Evolutionary conservation across 192 early-diverging fungal species (phyloP), one percentile per base, ranked within the genome.

Genomic region (Backusella macrospora): DNA sequence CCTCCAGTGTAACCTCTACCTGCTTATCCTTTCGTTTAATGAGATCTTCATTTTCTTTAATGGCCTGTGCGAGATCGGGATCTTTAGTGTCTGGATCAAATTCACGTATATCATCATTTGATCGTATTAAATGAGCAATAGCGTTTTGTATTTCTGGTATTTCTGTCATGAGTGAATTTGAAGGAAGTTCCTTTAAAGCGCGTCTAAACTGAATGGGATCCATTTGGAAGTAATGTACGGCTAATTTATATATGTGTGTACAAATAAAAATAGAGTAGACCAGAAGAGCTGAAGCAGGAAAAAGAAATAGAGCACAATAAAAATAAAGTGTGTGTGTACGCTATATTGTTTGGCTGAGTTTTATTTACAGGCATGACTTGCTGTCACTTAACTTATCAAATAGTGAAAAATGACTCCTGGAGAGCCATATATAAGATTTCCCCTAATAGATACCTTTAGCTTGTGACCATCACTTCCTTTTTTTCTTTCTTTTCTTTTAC

Each of bases 111-210:
- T 82, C 83, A 26, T 75, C 43, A 46, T 84, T 84, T 3, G 83
- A 84, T 38, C 78, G 72, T 47, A 49, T 13, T 43, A 84, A 71
- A 52, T 84, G 83, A 26, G 64, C 59, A 18, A 74, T 80, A 14
- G 83, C 74, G 59, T 84, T 84, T 70, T 84, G 81, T 21, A 84
- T 55, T 29, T 75, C 49, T 10, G 70, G 68, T 23, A 81, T 82
- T 43, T 84, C 83, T 23, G 78, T 42, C 8, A 82, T 38, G 6
- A 84, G 66, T 23, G 75, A 78, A 13, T 74, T 78, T 12, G 38
- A 52, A 16, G 73, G 78, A 21, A 84, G 47, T 29, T 73, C 49
- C 9, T 74, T 29, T 42, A 79, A 40, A 34, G 73, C 78, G 13
- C 55, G 46, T 44, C 40, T 26, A 42, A 71, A 29, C 16, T 72